Evolutionary conservation across 805 yeast genomes (phyloP).

Genomic region (Monosporozyma yasuniensis): DNA sequence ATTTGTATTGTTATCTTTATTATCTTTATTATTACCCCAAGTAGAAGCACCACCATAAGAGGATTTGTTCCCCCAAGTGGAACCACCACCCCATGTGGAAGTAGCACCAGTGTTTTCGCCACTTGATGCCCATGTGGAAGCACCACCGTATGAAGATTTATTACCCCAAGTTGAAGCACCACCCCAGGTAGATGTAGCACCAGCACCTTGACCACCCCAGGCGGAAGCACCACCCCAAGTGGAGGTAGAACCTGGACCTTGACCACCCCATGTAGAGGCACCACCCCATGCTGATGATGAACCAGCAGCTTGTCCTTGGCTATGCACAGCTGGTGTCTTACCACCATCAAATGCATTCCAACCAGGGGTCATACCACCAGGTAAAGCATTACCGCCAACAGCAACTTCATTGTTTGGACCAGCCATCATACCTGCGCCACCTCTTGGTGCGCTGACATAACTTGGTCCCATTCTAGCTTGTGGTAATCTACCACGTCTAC

Average conservation of each 20-base stretch:
- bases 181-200: constrained; percentile 32
- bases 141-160: constrained; percentile 38
- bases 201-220: constrained; percentile 34
- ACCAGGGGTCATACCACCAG: constrained; percentile 42
- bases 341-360: constrained; percentile 50
- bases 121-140: constrained; percentile 38
- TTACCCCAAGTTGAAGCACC: constrained; percentile 34
- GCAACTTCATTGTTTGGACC: constrained; percentile 26
- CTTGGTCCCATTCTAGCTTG: constrained; percentile 31
- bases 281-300: constrained; percentile 36
- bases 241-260: constrained; percentile 34
- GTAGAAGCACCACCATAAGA: constrained; percentile 34
- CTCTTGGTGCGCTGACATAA: constrained; percentile 28
- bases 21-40: constrained; percentile 25
- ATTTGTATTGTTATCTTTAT: constrained; percentile 1
- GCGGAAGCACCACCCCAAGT: constrained; percentile 39
- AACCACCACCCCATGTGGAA: constrained; percentile 37
- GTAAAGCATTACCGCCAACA: constrained; percentile 28
- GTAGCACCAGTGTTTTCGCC: constrained; percentile 38
- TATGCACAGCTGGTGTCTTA: constrained; percentile 33
- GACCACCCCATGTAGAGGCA: constrained; percentile 39
- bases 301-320: constrained; percentile 26
- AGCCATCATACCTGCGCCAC: constrained; percentile 18
- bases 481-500: constrained; percentile 36
- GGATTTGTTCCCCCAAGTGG: constrained; percentile 35